Conservation (phyloP, 805 yeast species). For the Blastobotrys attinorum region DNA sequence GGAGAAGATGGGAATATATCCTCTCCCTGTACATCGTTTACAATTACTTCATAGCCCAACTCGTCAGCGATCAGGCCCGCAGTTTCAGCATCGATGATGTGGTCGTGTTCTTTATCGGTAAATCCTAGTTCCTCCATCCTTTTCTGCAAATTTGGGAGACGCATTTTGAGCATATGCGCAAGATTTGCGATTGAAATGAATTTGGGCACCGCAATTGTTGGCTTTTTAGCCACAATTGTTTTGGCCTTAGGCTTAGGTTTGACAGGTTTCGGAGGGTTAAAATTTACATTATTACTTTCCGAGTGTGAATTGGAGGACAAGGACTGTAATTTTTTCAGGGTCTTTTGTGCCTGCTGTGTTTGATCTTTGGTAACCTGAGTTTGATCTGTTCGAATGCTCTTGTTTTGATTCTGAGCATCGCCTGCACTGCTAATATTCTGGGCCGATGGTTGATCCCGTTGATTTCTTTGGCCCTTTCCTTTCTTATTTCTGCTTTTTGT, state of each 20-base stretch:
- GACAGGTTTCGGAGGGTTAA: neutral
- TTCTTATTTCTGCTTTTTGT: too few species aligned
- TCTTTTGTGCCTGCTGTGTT: neutral
- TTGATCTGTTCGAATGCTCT: too few species aligned
- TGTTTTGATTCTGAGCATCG: too few species aligned
- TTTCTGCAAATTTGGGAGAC: constrained; percentile 50
- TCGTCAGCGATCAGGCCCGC: constrained; percentile 86
- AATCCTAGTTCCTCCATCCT: constrained; percentile 66
- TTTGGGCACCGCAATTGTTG: constrained; percentile 45
- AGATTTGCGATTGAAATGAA: constrained; percentile 74
- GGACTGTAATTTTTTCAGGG: too few species aligned
- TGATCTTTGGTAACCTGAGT: too few species aligned
- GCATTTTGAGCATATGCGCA: constrained; percentile 60
- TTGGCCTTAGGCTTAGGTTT: constrained; percentile 5
- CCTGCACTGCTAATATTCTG: too few species aligned
- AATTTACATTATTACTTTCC: too few species aligned
- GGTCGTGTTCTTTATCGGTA: constrained; percentile 57
- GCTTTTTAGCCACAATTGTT: constrained; percentile 10
- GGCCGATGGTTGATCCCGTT: too few species aligned
- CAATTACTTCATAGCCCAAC: constrained; percentile 47
- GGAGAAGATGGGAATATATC: constrained; percentile 52
- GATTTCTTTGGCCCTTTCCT: too few species aligned
- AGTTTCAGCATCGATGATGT: constrained; percentile 77
- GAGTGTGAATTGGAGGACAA: too few species aligned
- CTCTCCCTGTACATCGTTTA: constrained; percentile 50